phyloP scores from a whole-genome alignment of 129 eudicot genomes.

The Artemisia argyi region DNA sequence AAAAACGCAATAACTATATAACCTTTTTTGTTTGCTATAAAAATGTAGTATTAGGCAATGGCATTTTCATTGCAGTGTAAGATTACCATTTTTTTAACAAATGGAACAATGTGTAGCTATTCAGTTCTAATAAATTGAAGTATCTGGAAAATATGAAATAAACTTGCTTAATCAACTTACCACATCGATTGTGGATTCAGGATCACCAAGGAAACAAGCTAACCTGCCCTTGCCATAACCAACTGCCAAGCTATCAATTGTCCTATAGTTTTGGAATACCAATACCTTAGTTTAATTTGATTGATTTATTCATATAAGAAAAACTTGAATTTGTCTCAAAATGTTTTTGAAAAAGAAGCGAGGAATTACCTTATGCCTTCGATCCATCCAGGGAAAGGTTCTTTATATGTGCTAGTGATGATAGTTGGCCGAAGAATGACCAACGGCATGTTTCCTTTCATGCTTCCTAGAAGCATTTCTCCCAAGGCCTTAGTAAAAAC shows the following conservation, averaged over 20 bases:
- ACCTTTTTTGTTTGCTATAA: too few relatives aligned
- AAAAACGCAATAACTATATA: too few relatives aligned
- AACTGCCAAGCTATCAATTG: conserved; percentile 46
- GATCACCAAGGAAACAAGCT: conserved; percentile 47
- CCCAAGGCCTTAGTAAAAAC: conserved; percentile 15
- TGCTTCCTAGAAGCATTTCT: conserved; percentile 13
- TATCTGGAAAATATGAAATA: not conserved
- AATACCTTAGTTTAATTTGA: not conserved
- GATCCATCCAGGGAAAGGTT: conserved; percentile 18
- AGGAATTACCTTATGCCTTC: conserved; percentile 9
- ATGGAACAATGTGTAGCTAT: too few relatives aligned
- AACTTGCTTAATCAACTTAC: conserved; percentile 25
- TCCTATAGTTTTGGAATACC: conserved; percentile 31
- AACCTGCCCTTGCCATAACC: conserved; percentile 56
- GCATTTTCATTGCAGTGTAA: too few relatives aligned
- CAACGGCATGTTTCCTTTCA: conserved; percentile 15
- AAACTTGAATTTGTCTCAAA: not conserved
- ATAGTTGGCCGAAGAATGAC: conserved; percentile 18
- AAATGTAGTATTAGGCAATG: too few relatives aligned
- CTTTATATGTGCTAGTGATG: conserved; percentile 13
- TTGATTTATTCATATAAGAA: not conserved
- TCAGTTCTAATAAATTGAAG: too few relatives aligned
- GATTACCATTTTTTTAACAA: too few relatives aligned
- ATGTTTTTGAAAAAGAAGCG: not conserved
- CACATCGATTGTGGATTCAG: conserved; percentile 36